Evolutionary conservation across 805 yeast genomes (phyloP), one percentile per base, ranked within the genome.

Genomic region (Ogataea dorogensis): DNA sequence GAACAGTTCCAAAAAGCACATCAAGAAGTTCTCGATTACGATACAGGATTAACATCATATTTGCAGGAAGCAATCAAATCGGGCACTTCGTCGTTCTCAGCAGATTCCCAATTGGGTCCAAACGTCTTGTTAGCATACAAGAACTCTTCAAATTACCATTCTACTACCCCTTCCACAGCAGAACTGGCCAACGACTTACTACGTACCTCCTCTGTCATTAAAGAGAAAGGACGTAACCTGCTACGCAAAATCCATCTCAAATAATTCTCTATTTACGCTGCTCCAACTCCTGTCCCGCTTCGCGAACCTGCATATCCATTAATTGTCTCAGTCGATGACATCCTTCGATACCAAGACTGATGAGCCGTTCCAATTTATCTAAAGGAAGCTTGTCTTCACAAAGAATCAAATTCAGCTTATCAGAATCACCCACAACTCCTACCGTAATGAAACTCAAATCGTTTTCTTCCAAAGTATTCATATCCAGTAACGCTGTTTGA

Each of bases 261-360:
- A 28, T 31, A 39, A 31, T 4, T 19, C 17, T 15, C 25, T 51
- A 57, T 27, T 43, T 50, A 24, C 58, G 56, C 13, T 49, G 42
- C 16, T 55, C 28, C n/a, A 56, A 33, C 39, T 70, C 68, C 43
- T 73, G 71, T 5, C 95, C 95, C 47, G 82, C 86, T 42, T 68
- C 71, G 51, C 96, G 76, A 4, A 93, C 83, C 54, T 83, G 86
- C 30, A 71, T 70, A 52, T 91, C 96, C 96, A 91, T 87, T 36
- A 86, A 63, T 25, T 85, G 86, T 56, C 88, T 77, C 9, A 91
- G 66, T 50, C 85, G 70, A 53, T 85, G 91, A 37, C 91, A 78
- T 7, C 98, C 98, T 13, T 89, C 84, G 30, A 89, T 77, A 2
- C 93, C 95, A 32, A 88, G 73, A 7, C 85, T 86, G 50, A 93